Conservation (phyloP, 1,139 yeast species). For the Pneumocystis murina region DNA sequence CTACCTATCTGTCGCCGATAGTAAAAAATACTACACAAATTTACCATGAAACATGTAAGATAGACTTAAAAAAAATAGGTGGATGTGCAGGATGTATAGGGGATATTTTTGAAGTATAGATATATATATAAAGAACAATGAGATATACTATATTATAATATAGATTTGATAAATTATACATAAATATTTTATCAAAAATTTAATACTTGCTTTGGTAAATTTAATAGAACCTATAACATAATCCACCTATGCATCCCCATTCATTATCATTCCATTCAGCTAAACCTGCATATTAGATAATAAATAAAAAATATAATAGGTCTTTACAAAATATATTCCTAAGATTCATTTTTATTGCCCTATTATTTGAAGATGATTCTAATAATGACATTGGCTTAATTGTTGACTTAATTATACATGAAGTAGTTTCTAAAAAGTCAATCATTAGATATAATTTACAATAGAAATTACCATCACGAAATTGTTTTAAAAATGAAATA, state of each 20-base stretch:
- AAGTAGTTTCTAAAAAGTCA: neutral
- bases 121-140: neutral
- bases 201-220: neutral
- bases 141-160: too few relatives aligned
- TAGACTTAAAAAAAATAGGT: neutral
- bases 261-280: neutral
- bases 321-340: neutral
- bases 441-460: too few relatives aligned
- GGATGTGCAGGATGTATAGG: neutral
- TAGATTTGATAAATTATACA: neutral
- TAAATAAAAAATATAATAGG: too few relatives aligned
- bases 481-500: conserved; percentile 81
- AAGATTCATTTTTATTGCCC: too few relatives aligned
- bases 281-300: neutral
- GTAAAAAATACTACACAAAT: neutral
- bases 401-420: neutral
- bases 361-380: neutral
- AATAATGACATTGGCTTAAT: too few relatives aligned
- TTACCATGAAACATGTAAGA: neutral
- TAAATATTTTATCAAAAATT: too few relatives aligned
- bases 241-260: neutral
- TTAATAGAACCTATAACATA: too few relatives aligned
- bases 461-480: conserved; percentile 47
- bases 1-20: neutral
- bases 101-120: neutral